Evolutionary conservation across 306 rosid genomes (phyloP), one percentile per base, ranked within the genome.

Genomic region (Rubus parviflorus): DNA sequence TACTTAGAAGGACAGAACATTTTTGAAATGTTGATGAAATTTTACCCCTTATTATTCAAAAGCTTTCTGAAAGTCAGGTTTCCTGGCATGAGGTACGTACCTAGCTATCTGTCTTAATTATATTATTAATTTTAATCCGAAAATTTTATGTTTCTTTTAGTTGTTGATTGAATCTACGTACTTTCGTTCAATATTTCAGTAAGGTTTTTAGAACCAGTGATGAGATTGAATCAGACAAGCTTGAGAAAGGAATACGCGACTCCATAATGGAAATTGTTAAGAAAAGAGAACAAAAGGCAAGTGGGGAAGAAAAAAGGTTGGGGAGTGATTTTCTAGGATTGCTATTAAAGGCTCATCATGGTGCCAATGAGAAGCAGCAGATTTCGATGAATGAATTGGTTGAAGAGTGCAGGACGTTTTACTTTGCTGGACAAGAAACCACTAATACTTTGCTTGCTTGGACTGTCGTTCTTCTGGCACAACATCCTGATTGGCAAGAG

Each of bases 41-140:
- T 82, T 15, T 0, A 43, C 20, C 41, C 69, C 6, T 41, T 78
- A 47, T 23, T n/a, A 22, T 78, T 74, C 19, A 78, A 12, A 68
- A 78, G 61, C 15, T 4, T 1, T 25, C 35, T 38, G 38, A 74
- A 68, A 62, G 22, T 22, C 15, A 68, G 69, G 46, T 35, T 74
- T 74, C 82, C 82, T 35, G 82, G 58, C 15, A 73, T 82, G 74
- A 68, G 53, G 86, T 78, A 69, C n/a, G n/a, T n/a, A n/a, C n/a
- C n/a, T n/a, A n/a, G n/a, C n/a, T n/a, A n/a, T n/a, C n/a, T n/a
- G n/a, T n/a, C n/a, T n/a, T n/a, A n/a, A n/a, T n/a, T n/a, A n/a
- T n/a, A n/a, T n/a, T n/a, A n/a, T n/a, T n/a, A n/a, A n/a, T n/a
- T n/a, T n/a, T n/a, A n/a, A n/a, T n/a, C n/a, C n/a, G n/a, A n/a